Evolutionary conservation across 2,329 filamentous ascomycete genomes (phyloP), one percentile per base, ranked within the genome.

Genomic region (Aschersonia sp.): DNA sequence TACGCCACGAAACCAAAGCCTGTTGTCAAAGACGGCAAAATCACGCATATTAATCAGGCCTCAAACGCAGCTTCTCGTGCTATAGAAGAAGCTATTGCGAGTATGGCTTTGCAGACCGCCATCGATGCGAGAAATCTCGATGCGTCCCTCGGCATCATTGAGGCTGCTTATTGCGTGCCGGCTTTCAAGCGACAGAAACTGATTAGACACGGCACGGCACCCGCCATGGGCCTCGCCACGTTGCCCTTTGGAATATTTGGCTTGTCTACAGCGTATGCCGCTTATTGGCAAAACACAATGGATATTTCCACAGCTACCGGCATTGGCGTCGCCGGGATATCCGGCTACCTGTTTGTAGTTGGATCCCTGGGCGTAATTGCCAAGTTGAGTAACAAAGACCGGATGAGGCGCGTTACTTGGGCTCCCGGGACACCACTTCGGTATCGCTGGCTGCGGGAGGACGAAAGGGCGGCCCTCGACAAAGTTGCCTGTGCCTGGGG

Each of bases 321-420:
- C 9, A 78, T 94, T 50, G 83, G 84, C 5, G 87, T 94, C 59
- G 77, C 77, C 0, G 89, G 86, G 10, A 84, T 92, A 45, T 68
- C 90, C 51, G 84, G 87, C 6, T 98, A 97, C 62, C 73, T 94
- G 41, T 76, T 79, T 22, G 86, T 87, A 52, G 88, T 88, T 5
- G 81, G 79, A 4, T 87, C 83, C 8, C 77, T 97, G 47, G 92
- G 90, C 3, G 68, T 92, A 41, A 79, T 97, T 39, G 87, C 90
- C 7, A 70, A 94, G 50, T 81, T 87, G 30, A 95, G 90, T 35
- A 74, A 83, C 50, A 95, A 95, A 64, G 89, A 97, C 62, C 88
- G 97, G 65, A 95, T 95, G 86, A 82, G 84, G 58, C 79, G 92
- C 22, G 87, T 97, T 5, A 89, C 87, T 2, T 98, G 92, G 92